phyloP scores from a whole-genome alignment of 805 yeast species.

The Starmerella vitae region DNA sequence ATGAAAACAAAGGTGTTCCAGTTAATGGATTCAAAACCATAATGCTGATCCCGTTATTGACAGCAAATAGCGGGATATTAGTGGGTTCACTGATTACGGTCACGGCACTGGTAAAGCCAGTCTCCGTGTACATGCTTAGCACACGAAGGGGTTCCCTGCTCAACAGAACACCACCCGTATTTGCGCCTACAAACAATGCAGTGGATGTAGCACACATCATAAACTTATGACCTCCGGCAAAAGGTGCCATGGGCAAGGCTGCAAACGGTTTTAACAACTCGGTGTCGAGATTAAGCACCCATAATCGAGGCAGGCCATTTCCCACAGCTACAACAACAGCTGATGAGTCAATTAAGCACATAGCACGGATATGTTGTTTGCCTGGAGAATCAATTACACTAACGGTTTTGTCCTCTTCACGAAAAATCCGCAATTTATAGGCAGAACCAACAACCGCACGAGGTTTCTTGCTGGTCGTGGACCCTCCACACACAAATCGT shows the following conservation, averaged over 20 bases:
- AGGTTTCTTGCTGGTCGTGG: neutral
- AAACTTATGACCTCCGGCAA: slow-evolving; percentile 7
- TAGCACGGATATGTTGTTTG: slow-evolving; percentile 6
- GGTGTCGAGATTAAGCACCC: slow-evolving; percentile 2
- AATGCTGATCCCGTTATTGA: neutral
- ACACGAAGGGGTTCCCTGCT: slow-evolving; percentile 1
- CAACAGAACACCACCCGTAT: neutral
- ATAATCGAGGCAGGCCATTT: slow-evolving; percentile 2
- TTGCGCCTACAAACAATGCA: slow-evolving; percentile 3
- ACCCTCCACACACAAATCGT: slow-evolving; percentile 1
- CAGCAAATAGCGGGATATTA: slow-evolving; percentile 4
- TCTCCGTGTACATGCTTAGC: neutral
- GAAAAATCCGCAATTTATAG: slow-evolving; percentile 14
- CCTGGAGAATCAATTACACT: slow-evolving; percentile 7
- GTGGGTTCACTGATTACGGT: slow-evolving; percentile 1
- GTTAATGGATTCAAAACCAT: slow-evolving; percentile 10
- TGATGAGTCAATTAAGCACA: slow-evolving; percentile 1
- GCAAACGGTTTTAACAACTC: slow-evolving; percentile 5
- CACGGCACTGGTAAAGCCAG: neutral
- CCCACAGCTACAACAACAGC: slow-evolving; percentile 2
- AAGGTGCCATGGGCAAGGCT: slow-evolving; percentile 3
- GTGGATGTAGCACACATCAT: neutral
- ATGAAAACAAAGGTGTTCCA: slow-evolving; percentile 3
- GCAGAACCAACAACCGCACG: slow-evolving; percentile 14
- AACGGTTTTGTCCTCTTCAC: neutral